Conservation (phyloP, 2,329 filamentous ascomycete species). For the Aureobasidium musti region DNA sequence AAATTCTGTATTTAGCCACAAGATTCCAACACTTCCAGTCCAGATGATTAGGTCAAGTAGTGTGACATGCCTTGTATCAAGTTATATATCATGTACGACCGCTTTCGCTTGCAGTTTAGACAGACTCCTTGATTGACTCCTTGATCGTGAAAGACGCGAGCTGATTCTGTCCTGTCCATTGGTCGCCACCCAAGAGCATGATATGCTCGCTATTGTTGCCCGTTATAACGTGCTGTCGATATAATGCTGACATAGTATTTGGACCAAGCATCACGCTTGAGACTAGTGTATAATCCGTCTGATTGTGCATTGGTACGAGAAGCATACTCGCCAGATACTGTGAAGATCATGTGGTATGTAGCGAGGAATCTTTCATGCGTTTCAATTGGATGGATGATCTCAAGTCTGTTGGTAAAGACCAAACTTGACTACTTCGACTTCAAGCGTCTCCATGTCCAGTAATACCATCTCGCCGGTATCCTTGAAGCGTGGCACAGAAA, state of each 20-base stretch:
- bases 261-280: not conserved
- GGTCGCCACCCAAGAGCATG: not conserved
- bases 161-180: not conserved
- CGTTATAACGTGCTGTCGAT: not conserved
- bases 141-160: no score
- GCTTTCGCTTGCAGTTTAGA: no score
- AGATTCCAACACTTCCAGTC: no score
- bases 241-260: not conserved
- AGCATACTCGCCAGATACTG: not conserved
- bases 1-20: no score
- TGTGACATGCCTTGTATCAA: no score
- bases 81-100: no score
- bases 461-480: slow-evolving; percentile 78
- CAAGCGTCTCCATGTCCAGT: slow-evolving; percentile 81
- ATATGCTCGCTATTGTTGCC: not conserved
- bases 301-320: not conserved
- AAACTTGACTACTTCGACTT: slow-evolving; percentile 69
- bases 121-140: no score
- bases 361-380: not conserved
- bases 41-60: no score
- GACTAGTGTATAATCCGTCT: not conserved
- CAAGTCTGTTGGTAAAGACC: slow-evolving; percentile 39
- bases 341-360: not conserved
- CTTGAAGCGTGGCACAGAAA: slow-evolving; percentile 82
- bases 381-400: not conserved